Conservation (phyloP, 2,329 filamentous ascomycete species). For the Calonectria leucothoes region DNA sequence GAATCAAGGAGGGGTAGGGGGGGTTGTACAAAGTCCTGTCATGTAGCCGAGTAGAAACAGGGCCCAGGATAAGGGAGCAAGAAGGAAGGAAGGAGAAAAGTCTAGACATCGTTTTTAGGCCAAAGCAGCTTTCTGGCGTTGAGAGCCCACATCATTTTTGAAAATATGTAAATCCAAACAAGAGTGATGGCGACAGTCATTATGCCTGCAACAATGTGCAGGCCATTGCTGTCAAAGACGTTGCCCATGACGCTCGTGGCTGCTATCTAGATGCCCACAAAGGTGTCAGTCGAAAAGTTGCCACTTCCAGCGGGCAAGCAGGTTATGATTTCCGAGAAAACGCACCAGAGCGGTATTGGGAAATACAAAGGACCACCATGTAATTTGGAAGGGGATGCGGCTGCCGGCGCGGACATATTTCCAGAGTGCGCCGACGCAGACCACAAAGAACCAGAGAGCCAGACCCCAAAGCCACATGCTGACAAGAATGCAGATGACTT, state of each 20-base stretch:
- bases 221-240: conserved; percentile 67
- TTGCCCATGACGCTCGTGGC: conserved; percentile 78
- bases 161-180: conserved; percentile 76
- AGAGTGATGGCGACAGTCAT: conserved; percentile 74
- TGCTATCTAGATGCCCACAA: conserved; percentile 56
- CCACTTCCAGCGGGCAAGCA: neutral
- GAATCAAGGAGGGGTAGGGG: neutral
- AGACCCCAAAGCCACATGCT: conserved; percentile 86
- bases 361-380: conserved; percentile 87
- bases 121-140: conserved; percentile 76
- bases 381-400: conserved; percentile 82
- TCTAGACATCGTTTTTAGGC: conserved; percentile 68
- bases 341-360: conserved; percentile 77
- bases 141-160: conserved; percentile 78
- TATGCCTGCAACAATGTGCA: conserved; percentile 75
- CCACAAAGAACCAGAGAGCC: conserved; percentile 87
- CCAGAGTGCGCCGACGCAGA: conserved; percentile 81
- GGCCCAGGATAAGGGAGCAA: neutral
- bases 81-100: too few relatives aligned
- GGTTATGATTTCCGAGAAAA: neutral
- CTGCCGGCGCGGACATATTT: conserved; percentile 69
- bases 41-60: neutral
- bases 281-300: neutral
- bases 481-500: conserved; percentile 67
- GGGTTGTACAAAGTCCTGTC: neutral